A percentile compares a stretch with the other conserved stretches of the same genome.
These are phyloP conservation scores for Yamadazyma diospyri DNA, from an alignment of 1,139 yeast genomes.

Conservation along the genomic window DNA sequence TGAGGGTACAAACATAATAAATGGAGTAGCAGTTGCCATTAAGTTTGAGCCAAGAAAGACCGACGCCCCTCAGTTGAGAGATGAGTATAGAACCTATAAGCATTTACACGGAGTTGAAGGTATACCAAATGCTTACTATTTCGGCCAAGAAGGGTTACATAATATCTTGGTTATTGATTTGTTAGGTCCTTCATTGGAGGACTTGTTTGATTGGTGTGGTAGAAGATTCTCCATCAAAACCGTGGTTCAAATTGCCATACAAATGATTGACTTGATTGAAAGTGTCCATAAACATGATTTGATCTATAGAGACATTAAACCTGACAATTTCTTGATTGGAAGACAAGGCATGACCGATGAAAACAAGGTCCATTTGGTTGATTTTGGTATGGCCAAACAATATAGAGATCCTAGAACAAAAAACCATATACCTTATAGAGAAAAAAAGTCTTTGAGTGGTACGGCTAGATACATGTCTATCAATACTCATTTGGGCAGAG, in stretches of 20 bases:
- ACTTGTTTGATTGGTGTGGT: constrained; percentile 97
- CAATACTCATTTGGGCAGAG: constrained; percentile 95
- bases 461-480: constrained; percentile 98
- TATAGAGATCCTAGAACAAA: constrained; percentile 93
- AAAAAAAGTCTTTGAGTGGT: constrained; percentile 89
- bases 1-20: constrained; percentile 74
- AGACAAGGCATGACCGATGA: constrained; percentile 52
- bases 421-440: constrained; percentile 95
- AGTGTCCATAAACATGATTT: constrained; percentile 86
- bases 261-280: constrained; percentile 85
- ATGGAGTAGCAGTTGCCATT: constrained; percentile 74
- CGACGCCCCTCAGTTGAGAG: constrained; percentile 97
- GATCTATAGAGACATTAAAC: constrained; percentile 92
- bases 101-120: constrained; percentile 78
- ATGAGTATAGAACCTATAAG: constrained; percentile 91
- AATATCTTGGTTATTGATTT: constrained; percentile 90
- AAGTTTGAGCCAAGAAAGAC: constrained; percentile 85
- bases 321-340: constrained; percentile 90
- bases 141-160: constrained; percentile 97
- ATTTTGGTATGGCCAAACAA: constrained; percentile 97
- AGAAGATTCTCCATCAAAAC: constrained; percentile 84
- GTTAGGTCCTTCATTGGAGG: constrained; percentile 93
- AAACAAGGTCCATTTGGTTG: constrained; percentile 63
- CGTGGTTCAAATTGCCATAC: constrained; percentile 85
- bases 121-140: constrained; percentile 91